Base-by-base conservation (phyloP, 2,329 filamentous ascomycete species). In the Bertia moriformis region DNA sequence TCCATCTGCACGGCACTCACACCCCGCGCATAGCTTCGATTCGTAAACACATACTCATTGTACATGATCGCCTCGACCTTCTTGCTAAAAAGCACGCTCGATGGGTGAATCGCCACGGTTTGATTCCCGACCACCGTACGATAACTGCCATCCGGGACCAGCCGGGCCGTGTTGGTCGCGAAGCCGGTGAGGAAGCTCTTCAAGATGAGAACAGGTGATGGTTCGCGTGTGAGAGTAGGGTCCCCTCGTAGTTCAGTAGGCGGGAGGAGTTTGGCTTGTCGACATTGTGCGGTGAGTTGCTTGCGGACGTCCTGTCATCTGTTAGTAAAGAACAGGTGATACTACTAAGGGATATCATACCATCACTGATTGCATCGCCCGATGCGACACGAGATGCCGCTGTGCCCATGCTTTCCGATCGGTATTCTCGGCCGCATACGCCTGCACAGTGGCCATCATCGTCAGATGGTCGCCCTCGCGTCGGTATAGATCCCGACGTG, bases 361-460 rank as follows among this genome's bases (percentile, higher is more conserved):
- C 71, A 79, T 75, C 3, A 77, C 73, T 14, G 67, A 70, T 46
- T 73, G 69, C 75, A 80, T 79, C 3, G 74, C 73, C 29, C 74
- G 64, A 46, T 79, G 74, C 2, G 65, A 72, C 10, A 79, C 67
- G 43, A 73, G 62, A 45, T 74, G 71, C 44, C 61, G 61, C 41
- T 70, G 63, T 19, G 71, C 69, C 75, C 75, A 80, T 14, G 61
- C 59, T 45, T 71, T 74, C 12, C 75, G 65, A 48, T 79, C 70
- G 1, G 64, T 59, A 14, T 64, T 60, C 44, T 79, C 74, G 14
- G 65, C 61, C 0, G 69, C 65, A 50, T 78, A 80, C 3, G 66
- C 66, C 44, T 68, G 71, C 2, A 79, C 69, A 0, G 73, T 72
- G 1, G 69, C 64, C 7, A 80, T 57, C 43, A 78, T 63, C 2